phyloP scores from a whole-genome alignment of 805 yeast genomes.

The Schwanniomyces polymorphus region DNA sequence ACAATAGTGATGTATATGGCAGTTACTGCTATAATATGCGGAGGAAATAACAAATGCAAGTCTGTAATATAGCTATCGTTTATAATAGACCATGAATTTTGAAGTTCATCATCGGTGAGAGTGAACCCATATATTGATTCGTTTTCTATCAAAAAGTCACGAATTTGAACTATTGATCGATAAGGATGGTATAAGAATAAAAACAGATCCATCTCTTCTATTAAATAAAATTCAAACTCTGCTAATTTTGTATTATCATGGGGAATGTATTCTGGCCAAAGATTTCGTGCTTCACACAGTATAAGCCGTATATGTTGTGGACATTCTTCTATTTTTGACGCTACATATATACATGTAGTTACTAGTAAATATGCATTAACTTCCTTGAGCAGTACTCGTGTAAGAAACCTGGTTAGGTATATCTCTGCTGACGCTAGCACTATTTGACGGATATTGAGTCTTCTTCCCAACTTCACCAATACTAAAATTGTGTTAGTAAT shows the following conservation, averaged over 20 bases:
- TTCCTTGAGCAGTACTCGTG: constrained; percentile 73
- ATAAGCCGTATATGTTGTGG: constrained; percentile 91
- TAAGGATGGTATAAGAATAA: constrained; percentile 78
- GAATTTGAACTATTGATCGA: constrained; percentile 56
- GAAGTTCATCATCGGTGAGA: constrained; percentile 66
- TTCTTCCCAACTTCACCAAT: constrained; percentile 73
- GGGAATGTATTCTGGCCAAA: constrained; percentile 95
- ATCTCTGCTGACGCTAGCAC: constrained; percentile 89
- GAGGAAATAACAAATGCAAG: constrained; percentile 78
- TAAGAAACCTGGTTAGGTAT: constrained; percentile 74
- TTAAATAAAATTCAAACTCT: constrained; percentile 90
- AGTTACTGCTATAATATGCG: constrained; percentile 82
- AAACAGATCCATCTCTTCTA: constrained; percentile 81
- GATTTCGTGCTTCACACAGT: constrained; percentile 77
- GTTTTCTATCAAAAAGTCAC: constrained; percentile 39
- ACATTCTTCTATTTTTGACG: constrained; percentile 92
- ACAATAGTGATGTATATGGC: constrained; percentile 79
- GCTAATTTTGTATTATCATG: constrained; percentile 90
- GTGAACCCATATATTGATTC: constrained; percentile 23
- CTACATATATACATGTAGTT: constrained; percentile 82
- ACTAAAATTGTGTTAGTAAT: constrained; percentile 20
- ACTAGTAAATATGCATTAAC: constrained; percentile 78
- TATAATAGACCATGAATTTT: constrained; percentile 84
- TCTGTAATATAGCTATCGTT: constrained; percentile 92
- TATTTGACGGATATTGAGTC: constrained; percentile 75